Evolutionary conservation across 495 filamentous ascomycete species (phyloP).

Genomic region (Sphaerosporella brunnea): DNA sequence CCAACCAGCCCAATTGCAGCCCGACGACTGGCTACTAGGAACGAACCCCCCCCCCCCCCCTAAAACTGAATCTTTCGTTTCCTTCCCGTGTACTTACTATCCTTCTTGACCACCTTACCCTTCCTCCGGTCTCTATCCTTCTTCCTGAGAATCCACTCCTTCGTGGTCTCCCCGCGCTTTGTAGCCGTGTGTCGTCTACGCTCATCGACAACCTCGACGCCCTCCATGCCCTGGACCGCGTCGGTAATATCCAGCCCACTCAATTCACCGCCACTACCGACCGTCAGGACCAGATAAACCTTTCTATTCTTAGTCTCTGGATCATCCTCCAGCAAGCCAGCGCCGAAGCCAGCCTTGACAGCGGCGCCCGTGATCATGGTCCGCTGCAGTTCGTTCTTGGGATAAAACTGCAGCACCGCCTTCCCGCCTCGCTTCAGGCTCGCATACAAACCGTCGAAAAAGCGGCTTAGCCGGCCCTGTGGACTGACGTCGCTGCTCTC

Average conservation of each 20-base stretch:
- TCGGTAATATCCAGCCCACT: constrained; percentile 60
- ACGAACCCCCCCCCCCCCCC: too few relatives aligned
- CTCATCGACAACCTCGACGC: constrained; percentile 64
- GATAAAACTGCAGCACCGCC: constrained; percentile 95
- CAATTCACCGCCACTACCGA: constrained; percentile 53
- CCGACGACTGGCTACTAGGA: too few relatives aligned
- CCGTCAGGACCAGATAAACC: constrained; percentile 82
- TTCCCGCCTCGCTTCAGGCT: constrained; percentile 67
- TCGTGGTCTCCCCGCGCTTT: constrained; percentile 54
- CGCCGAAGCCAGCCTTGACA: constrained; percentile 84
- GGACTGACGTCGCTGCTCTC: constrained; percentile 69
- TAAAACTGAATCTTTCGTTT: constrained; percentile 48
- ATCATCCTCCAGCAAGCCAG: constrained; percentile 87
- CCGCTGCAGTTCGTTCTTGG: constrained; percentile 81
- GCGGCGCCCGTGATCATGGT: constrained; percentile 79
- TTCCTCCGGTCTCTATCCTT: constrained; percentile 91
- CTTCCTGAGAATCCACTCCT: constrained; percentile 79
- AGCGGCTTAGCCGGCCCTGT: constrained; percentile 55
- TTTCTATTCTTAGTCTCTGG: constrained; percentile 89
- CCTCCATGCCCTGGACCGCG: constrained; percentile 71
- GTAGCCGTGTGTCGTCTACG: constrained; percentile 40
- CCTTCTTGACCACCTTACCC: constrained; percentile 81
- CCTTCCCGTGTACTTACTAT: constrained; percentile 81
- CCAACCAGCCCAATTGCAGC: too few relatives aligned
- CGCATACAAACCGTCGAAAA: constrained; percentile 84